Evolutionary conservation across 2,329 filamentous ascomycete species (phyloP), one percentile per base, ranked within the genome.

Genomic region (Scolecobasidium constrictum): DNA sequence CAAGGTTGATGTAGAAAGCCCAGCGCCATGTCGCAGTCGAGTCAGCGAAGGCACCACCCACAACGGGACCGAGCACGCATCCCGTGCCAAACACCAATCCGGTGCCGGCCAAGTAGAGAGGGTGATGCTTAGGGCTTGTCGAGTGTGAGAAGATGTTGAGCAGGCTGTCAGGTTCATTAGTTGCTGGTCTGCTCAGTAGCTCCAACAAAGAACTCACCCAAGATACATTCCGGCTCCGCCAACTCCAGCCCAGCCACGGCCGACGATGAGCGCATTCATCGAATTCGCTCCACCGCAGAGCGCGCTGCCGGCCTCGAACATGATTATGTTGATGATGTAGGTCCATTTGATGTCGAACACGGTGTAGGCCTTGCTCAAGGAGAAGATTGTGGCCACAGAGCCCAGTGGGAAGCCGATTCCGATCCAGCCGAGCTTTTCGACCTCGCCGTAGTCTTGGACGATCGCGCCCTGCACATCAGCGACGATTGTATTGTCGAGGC

Each of bases 1-100:
- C 54, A 1, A 77, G 59, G 49, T 77, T 78, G 57, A 78, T 68
- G 49, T 79, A 78, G 50, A 72, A 72, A 0, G 61, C 62, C 54
- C 55, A 59, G 49, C 56, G 43, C 56, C 56, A 60, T 18, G 49
- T 55, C 5, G 53, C 50, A 17, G 22, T 19, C n/a, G 40, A 46
- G 6, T 50, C 47, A 3, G 53, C 42, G 42, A 61, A 58, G 1
- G 49, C 51, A 9, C 58, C 59, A 2, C 57, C 58, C 15, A 60
- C 41, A 28, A 61, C 46, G 7, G 58, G 58, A 13, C 57, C 56
- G 6, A 59, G 42, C 35, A 53, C 50, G 26, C 36, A 46, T 4
- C 51, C 54, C 7, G 49, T 41, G 23, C 54, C 56, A 47, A 48
- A 58, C 28, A 40, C 46, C 39, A 55, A 36, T 4, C 42, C 42